Base-by-base conservation (phyloP, 352 stramenopile genomes). In the Pythium insidiosum region DNA sequence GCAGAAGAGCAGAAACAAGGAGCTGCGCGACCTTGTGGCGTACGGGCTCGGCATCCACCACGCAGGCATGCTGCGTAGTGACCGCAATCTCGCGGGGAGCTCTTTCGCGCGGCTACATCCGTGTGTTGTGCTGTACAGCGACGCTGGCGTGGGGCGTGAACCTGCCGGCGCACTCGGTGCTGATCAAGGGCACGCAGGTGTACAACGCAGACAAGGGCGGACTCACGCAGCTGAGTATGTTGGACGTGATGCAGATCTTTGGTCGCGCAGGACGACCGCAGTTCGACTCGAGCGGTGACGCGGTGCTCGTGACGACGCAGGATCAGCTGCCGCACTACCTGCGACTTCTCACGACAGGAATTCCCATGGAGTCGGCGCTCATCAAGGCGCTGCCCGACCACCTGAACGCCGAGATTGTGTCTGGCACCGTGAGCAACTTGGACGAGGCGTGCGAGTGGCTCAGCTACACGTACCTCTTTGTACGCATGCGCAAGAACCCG, bases 201-300 rank as follows among this genome's bases (percentile, higher is more conserved):
- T 99, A 99, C 77, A 98, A 98, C 52, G 79, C 97, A 3, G 95
- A 99, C 59, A 98, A 98, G 66, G 97, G 97, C 42, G 95, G 94
- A 24, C 96, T 97, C 56, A 92, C 96, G 12, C 95, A 99, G 54
- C 57, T 99, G 22, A 97, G 83, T 47, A 99, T 99, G 73, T 74
- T 99, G 10, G 97, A 99, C 62, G 96, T 99, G n/a, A 96, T 99
- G 66, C 97, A 99, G 70, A 99, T 99, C 58, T 99, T 99, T 58
- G 97, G 97, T 35, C 78, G 97, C 43, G 96, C 96, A 5, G 96
- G 97, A 38, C 82, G 97, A 24, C 96, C 96, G n/a, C 95, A 99
- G 73, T 99, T 98, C 65, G 97, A 99, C 56, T 97, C 77, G n/a
- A 95, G 77, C 40, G 97, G 97, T 52, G 95, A 99, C 59, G 97